Conservation (phyloP, 345 rosid species). For the Streptanthus diversifolius region DNA sequence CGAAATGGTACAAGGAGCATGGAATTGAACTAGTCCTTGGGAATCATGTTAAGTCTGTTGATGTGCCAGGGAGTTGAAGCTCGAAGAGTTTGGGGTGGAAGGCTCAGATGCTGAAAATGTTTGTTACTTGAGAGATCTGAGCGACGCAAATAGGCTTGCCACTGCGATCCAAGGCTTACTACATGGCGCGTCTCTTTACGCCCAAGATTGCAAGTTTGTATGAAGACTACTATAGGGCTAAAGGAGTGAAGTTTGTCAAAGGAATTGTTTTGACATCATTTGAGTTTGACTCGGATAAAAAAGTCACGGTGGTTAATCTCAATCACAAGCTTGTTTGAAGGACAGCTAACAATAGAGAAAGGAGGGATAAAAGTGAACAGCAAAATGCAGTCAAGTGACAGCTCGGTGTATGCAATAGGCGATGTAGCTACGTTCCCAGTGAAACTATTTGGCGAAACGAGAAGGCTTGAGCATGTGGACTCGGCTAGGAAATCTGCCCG, state of each 20-base stretch:
- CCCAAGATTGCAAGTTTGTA: slow-evolving; percentile 76
- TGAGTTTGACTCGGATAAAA: slow-evolving; percentile 57
- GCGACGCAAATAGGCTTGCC: too few relatives aligned
- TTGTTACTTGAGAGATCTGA: too few relatives aligned
- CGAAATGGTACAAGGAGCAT: too few relatives aligned
- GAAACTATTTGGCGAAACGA: slow-evolving; percentile 64
- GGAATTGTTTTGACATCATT: slow-evolving; percentile 79
- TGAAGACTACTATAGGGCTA: slow-evolving; percentile 68
- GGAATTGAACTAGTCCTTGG: too few relatives aligned
- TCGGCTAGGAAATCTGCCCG: slow-evolving; percentile 79
- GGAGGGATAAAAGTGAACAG: too few relatives aligned
- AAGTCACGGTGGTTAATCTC: slow-evolving; percentile 82
- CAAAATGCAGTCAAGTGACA: too few relatives aligned
- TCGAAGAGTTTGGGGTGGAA: too few relatives aligned
- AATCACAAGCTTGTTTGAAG: slow-evolving; percentile 89
- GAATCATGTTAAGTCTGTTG: too few relatives aligned
- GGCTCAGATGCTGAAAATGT: too few relatives aligned
- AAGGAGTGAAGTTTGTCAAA: slow-evolving; percentile 76
- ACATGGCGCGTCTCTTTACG: slow-evolving; percentile 89
- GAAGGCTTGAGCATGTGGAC: slow-evolving; percentile 97
- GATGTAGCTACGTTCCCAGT: slow-evolving; percentile 93
- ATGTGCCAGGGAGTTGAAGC: too few relatives aligned
- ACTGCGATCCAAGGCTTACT: slow-evolving; percentile 80
- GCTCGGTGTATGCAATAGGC: slow-evolving; percentile 84
- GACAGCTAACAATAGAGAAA: slow-evolving; percentile 82